These are phyloP conservation scores for Limnanthes douglasii DNA, from an alignment of 345 rosid genomes.

Conservation along the genomic window DNA sequence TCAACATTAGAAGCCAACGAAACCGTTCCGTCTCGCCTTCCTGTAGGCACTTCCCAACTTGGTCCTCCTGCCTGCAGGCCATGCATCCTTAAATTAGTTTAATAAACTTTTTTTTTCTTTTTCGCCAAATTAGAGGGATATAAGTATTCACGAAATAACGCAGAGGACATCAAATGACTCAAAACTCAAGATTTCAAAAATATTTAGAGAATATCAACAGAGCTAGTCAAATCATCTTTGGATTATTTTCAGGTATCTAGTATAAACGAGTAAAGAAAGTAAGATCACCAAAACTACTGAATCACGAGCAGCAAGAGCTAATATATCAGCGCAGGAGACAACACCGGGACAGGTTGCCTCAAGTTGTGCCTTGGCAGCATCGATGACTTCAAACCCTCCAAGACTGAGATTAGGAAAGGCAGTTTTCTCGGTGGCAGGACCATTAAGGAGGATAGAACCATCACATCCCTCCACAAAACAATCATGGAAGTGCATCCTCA, in stretches of 20 bases:
- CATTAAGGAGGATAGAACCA: slow-evolving; percentile 29
- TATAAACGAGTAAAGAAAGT: not conserved
- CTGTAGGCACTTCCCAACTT: slow-evolving; percentile 15
- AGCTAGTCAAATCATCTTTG: not conserved
- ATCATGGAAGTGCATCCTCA: slow-evolving; percentile 50
- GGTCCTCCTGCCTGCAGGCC: slow-evolving; percentile 11
- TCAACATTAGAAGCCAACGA: slow-evolving; percentile 10
- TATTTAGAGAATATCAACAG: not conserved
- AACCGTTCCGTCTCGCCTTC: slow-evolving; percentile 13
- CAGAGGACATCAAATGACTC: not conserved
- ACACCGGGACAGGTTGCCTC: slow-evolving; percentile 31
- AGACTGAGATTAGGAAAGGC: slow-evolving; percentile 26
- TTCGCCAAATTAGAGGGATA: too few species aligned
- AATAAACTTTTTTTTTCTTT: not conserved
- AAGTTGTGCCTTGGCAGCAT: slow-evolving; percentile 30
- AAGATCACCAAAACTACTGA: slow-evolving; percentile 21
- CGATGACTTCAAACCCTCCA: slow-evolving; percentile 33
- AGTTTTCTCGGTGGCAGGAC: slow-evolving; percentile 29
- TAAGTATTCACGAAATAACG: not conserved
- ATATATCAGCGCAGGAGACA: slow-evolving; percentile 49
- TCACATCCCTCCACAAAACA: slow-evolving; percentile 39
- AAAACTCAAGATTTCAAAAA: not conserved
- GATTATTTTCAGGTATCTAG: not conserved
- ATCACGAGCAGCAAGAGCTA: slow-evolving; percentile 45
- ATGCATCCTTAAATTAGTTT: not conserved